Evolutionary conservation across 495 filamentous ascomycete species (phyloP), one percentile per base, ranked within the genome.

Genomic region (Penicillium dipodomyicola): DNA sequence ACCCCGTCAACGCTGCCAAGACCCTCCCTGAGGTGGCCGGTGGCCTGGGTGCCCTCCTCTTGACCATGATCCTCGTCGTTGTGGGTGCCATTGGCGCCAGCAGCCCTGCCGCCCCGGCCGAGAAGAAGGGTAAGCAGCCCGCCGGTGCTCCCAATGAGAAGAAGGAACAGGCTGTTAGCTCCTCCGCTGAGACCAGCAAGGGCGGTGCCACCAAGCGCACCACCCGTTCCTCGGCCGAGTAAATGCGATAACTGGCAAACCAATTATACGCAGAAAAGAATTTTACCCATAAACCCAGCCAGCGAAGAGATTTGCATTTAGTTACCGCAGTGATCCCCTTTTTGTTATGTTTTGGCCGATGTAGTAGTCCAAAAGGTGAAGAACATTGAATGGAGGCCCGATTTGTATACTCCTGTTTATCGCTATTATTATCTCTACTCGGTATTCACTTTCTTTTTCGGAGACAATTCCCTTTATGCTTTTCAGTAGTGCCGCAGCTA

Each of bases 21-120:
- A 89, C 88, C 60, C 86, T 95, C 49, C 95, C 95, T 57, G 95
- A 96, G 71, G 84, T 96, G 64, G 90, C 91, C 59, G 92, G 86
- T 70, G 87, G 85, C 63, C 71, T 96, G 65, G 84, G 77, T 66
- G 87, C 86, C 51, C 64, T 92, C 58, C 70, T 85, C 48, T 72
- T 88, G 52, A 84, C 87, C 46, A 68, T 95, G 61, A 74, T 92
- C 44, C 80, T 86, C 54, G 60, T 96, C 57, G 67, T 92, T 49
- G 74, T 88, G 49, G 80, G 85, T 60, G 72, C 80, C 51, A 66
- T 87, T 50, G 68, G 72, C 39, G 70, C 79, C 61, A 80, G 79
- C 64, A 78, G 72, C 62, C 78, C 82, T 41, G 77, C 84, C 20
- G 70, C 82, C 42, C 74, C 83, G 55, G 73, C 80, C 37, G 83